Percentiles rank a stretch among this genome's conserved stretches.
These are phyloP conservation scores for Metarhizium robertsii DNA, from an alignment of 2,329 filamentous ascomycete species.

Conservation along the genomic window DNA sequence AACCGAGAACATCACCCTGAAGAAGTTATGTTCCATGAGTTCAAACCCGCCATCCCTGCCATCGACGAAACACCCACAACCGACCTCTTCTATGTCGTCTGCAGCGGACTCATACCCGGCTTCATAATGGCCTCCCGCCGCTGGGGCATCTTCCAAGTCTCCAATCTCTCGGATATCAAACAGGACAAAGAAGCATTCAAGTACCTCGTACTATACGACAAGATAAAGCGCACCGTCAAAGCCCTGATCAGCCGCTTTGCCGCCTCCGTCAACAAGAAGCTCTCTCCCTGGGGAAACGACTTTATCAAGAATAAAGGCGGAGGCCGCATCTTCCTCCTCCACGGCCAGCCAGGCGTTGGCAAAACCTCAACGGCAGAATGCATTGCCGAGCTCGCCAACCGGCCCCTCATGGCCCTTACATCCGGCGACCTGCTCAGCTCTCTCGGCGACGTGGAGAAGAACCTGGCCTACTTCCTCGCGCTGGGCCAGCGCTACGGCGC, in stretches of 20 bases:
- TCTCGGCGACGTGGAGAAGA: constrained; percentile 28
- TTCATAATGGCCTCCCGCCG: constrained; percentile 35
- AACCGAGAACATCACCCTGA: constrained; percentile 12
- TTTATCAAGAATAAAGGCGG: constrained; percentile 42
- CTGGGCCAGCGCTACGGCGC: constrained; percentile 40
- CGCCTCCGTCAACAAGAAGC: constrained; percentile 23
- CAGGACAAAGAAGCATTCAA: constrained; percentile 40
- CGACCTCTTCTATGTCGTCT: constrained; percentile 34
- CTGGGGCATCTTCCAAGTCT: constrained; percentile 34
- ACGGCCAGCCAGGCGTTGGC: constrained; percentile 44
- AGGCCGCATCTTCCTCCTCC: constrained; percentile 40
- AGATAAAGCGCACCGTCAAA: constrained; percentile 37
- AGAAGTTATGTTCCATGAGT: constrained; percentile 30
- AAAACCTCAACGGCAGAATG: constrained; percentile 50
- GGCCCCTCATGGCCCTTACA: constrained; percentile 42
- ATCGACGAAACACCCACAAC: constrained; percentile 17
- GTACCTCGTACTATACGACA: constrained; percentile 38
- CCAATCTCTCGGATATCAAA: constrained; percentile 28
- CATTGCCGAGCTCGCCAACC: constrained; percentile 39
- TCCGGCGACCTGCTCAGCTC: constrained; percentile 37
- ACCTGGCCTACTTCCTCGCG: constrained; percentile 37
- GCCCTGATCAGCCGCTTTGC: constrained; percentile 38
- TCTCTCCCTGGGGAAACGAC: constrained; percentile 34
- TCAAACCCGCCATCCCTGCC: constrained; percentile 26
- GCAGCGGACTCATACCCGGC: constrained; percentile 34